phyloP scores from a whole-genome alignment of 176 grass and related monocot species.

The Eleusine coracana region DNA sequence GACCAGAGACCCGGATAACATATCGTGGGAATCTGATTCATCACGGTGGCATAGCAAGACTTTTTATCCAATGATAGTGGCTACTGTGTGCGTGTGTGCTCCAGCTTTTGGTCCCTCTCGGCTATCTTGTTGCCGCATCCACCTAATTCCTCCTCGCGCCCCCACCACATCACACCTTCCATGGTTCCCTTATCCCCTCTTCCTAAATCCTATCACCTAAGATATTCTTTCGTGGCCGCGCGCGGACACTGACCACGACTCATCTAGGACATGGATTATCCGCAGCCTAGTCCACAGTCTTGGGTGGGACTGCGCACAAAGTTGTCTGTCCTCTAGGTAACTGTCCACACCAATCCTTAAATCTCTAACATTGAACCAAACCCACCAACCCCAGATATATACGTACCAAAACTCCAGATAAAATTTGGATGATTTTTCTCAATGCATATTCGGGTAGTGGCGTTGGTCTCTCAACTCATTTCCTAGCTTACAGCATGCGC shows the following conservation, averaged over 20 bases:
- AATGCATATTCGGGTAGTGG: not conserved
- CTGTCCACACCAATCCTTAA: not conserved
- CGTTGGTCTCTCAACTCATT: not conserved
- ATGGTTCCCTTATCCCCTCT: slow-evolving; percentile 51
- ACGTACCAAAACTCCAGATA: not conserved
- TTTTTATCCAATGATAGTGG: slow-evolving; percentile 70
- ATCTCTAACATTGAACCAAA: not conserved
- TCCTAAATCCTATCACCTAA: slow-evolving; percentile 43
- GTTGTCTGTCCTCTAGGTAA: not conserved
- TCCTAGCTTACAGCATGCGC: not conserved
- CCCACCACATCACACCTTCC: slow-evolving; percentile 59
- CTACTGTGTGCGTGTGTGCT: slow-evolving; percentile 38
- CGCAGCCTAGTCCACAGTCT: not conserved
- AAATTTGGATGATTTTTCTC: not conserved
- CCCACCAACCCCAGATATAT: not conserved
- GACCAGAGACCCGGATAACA: slow-evolving; percentile 41
- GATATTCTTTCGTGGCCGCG: slow-evolving; percentile 38
- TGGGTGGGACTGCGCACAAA: slow-evolving; percentile 5
- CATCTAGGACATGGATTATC: slow-evolving; percentile 7
- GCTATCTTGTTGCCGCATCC: slow-evolving; percentile 78
- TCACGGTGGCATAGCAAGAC: slow-evolving; percentile 34
- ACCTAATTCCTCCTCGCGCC: slow-evolving; percentile 55
- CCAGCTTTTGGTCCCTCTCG: slow-evolving; percentile 51
- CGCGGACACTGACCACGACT: slow-evolving; percentile 31
- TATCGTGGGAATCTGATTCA: slow-evolving; percentile 63